Base-by-base conservation (phyloP, 2,329 filamentous ascomycete species). In the Waltergamsia citrina region DNA sequence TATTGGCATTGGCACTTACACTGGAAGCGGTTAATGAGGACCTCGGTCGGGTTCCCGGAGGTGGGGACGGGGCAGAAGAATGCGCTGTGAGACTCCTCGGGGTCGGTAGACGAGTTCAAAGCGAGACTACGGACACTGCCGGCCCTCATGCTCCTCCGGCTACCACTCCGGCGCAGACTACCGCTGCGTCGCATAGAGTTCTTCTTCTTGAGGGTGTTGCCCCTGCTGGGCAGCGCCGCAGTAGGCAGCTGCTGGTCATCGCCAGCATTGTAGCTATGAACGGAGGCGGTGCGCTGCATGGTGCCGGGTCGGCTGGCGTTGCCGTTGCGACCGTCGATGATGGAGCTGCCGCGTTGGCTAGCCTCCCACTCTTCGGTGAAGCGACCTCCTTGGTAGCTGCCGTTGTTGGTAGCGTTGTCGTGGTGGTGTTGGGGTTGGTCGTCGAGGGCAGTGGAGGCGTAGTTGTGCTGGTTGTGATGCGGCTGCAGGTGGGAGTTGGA, bases 11-110 rank as follows among this genome's bases (percentile, higher is more conserved):
- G n/a, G n/a, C n/a, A 53, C 74, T 39, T 69, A 87, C 87, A 74
- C 67, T 95, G 85, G 54, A 98, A 98, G 35, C 92, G 76, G 47
- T 78, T 85, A 28, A 86, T 83, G 20, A 98, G 69, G 33, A 84
- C 70, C 38, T 96, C 90, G 2, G 92, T 96, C 3, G 92, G 92
- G 34, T 79, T 87, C 4, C 86, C 85, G 14, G 74, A 75, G 5
- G 85, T 95, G 4, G 88, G 92, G 22, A 98, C 81, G 2, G 92
- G 92, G 32, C 86, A 87, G 54, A 79, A 81, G 54, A 95, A 95
- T 28, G 82, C 85, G 58, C 84, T 95, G 53, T 88, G 82, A 44
- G 71, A 67, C 52, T 85, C 78, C 38, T 81, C 74, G 40, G 74
- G 70, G 39, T 85, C 80, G 20, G 67, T 68, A 5, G 67, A 73